phyloP scores from a whole-genome alignment of 805 yeast genomes.

The Clavispora carvajalis region DNA sequence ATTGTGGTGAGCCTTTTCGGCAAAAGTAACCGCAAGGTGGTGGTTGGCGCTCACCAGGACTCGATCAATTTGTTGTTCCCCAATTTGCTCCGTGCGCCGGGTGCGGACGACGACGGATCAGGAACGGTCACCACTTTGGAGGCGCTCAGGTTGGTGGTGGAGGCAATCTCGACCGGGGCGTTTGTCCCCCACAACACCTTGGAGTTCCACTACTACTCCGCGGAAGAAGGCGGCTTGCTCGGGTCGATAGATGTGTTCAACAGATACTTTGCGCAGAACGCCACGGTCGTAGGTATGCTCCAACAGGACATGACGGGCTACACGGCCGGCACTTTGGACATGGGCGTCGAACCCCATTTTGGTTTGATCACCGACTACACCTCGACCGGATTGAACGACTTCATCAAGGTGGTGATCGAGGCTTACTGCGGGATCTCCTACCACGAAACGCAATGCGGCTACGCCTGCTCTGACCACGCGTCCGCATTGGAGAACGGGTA shows the following conservation, averaged over 20 bases:
- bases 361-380: constrained; percentile 80
- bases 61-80: constrained; percentile 75
- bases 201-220: constrained; percentile 92
- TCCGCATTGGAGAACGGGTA: constrained; percentile 78
- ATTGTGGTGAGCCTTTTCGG: constrained; percentile 65
- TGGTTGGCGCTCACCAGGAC: constrained; percentile 89
- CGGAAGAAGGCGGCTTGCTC: constrained; percentile 87
- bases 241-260: constrained; percentile 80
- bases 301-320: constrained; percentile 96
- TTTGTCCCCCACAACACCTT: constrained; percentile 63
- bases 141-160: constrained; percentile 58
- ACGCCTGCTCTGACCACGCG: constrained; percentile 92
- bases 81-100: constrained; percentile 68
- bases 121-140: constrained; percentile 80
- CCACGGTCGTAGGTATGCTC: constrained; percentile 70
- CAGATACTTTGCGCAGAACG: constrained; percentile 39
- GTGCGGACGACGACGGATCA: constrained; percentile 93
- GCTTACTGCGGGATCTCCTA: constrained; percentile 64
- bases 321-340: constrained; percentile 45
- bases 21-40: constrained; percentile 43
- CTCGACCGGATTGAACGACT: constrained; percentile 48
- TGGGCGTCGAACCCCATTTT: constrained; percentile 55
- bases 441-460: constrained; percentile 77
- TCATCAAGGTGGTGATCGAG: constrained; percentile 56
- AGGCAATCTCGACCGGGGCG: constrained; percentile 25